These are phyloP conservation scores for Cairneyella variabilis DNA, from an alignment of 495 filamentous ascomycete species.

Conservation along the genomic window DNA sequence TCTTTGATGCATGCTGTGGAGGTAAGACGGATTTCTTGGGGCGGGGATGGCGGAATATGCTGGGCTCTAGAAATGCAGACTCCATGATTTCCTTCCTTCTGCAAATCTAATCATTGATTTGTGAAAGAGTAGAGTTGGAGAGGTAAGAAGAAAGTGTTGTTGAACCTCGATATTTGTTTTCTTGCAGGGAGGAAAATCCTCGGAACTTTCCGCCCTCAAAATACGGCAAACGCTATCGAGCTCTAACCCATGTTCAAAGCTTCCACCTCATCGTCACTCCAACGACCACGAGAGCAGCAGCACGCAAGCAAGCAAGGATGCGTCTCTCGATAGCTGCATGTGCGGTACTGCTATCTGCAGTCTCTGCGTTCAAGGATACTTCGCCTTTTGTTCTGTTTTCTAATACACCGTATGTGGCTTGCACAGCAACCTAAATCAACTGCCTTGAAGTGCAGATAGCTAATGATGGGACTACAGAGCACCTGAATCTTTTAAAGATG, in stretches of 20 bases:
- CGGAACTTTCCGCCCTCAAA: conserved; percentile 2
- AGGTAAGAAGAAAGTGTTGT: neutral
- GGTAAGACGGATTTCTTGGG: conserved; percentile 41
- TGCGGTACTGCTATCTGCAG: conserved; percentile 55
- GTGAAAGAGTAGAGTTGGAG: no score
- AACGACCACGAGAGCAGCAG: neutral
- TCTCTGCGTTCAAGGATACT: conserved; percentile 73
- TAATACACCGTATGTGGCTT: conserved; percentile 61
- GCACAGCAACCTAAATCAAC: conserved; percentile 17
- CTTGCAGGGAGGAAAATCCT: conserved; percentile 2
- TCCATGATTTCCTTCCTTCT: conserved; percentile 6
- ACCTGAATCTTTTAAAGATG: conserved; percentile 2
- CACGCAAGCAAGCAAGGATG: conserved; percentile 42
- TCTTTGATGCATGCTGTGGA: conserved; percentile 60
- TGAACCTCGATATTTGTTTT: neutral
- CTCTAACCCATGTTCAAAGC: no score
- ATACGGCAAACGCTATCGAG: no score
- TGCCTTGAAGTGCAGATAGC: neutral
- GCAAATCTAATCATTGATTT: neutral
- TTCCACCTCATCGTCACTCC: neutral
- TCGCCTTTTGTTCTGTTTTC: conserved; percentile 87
- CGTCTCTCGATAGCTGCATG: conserved; percentile 55
- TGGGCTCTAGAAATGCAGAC: conserved; percentile 11
- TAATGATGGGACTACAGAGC: conserved; percentile 1
- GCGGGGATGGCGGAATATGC: conserved; percentile 45